These are phyloP conservation scores for Cyberlindnera xylosilytica DNA, from an alignment of 805 yeast genomes.

Conservation along the genomic window DNA sequence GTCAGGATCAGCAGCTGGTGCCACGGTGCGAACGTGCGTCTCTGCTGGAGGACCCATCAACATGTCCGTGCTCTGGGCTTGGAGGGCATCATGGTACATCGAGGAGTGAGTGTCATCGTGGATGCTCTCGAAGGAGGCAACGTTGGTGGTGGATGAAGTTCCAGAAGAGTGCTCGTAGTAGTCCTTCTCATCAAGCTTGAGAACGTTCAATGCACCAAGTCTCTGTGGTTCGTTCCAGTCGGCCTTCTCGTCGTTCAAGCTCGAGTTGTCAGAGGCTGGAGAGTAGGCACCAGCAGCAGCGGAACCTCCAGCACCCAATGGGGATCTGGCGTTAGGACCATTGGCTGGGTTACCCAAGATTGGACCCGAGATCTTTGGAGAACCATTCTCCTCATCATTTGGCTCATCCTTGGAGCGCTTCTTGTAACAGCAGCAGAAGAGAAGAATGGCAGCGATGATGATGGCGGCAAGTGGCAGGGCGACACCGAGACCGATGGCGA, in stretches of 20 bases:
- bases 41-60: constrained; percentile 28
- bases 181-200: constrained; percentile 45
- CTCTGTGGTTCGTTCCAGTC: constrained; percentile 31
- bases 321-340: constrained; percentile 28
- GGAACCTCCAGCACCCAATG: constrained; percentile 15
- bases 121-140: constrained; percentile 30
- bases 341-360: constrained; percentile 35
- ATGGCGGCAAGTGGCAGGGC: constrained; percentile 65
- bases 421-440: constrained; percentile 58
- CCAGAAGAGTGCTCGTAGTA: constrained; percentile 33
- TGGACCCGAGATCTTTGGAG: constrained; percentile 38
- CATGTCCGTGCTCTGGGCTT: constrained; percentile 39
- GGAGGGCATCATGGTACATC: constrained; percentile 37
- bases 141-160: constrained; percentile 53
- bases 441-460: constrained; percentile 41
- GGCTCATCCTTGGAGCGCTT: constrained; percentile 33
- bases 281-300: constrained; percentile 9
- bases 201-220: constrained; percentile 47
- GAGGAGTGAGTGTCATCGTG: constrained; percentile 29
- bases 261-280: constrained; percentile 32
- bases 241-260: constrained; percentile 28
- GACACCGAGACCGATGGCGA: constrained; percentile 93
- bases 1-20: constrained; percentile 11
- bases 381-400: constrained; percentile 27
- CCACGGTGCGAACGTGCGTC: constrained; percentile 4